These are phyloP conservation scores for Haberlea rhodopensis DNA, from an alignment of 257 asterid species.

Conservation along the genomic window DNA sequence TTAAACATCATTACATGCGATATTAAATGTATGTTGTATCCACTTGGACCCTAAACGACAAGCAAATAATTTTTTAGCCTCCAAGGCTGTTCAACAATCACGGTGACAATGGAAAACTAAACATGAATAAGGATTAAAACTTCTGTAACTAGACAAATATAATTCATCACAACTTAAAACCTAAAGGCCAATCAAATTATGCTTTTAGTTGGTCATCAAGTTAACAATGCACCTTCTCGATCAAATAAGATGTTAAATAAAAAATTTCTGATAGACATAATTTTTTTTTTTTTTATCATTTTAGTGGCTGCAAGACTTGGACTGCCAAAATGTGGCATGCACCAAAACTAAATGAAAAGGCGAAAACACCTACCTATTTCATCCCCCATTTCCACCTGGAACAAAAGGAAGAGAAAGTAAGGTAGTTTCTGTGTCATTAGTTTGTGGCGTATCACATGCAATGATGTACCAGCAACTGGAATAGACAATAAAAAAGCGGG, in stretches of 20 bases:
- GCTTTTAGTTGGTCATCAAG: neutral
- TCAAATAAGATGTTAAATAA: too few species aligned
- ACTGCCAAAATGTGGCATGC: neutral
- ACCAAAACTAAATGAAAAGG: neutral
- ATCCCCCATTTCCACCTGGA: conserved; percentile 5
- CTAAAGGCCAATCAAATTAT: too few species aligned
- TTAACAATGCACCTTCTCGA: too few species aligned
- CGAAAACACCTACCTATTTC: neutral
- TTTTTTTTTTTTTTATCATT: neutral
- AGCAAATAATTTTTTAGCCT: neutral
- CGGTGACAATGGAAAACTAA: too few species aligned
- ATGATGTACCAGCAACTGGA: neutral
- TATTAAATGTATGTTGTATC: neutral
- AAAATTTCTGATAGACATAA: neutral
- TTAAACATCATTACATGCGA: neutral
- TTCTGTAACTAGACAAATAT: too few species aligned
- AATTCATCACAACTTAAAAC: too few species aligned
- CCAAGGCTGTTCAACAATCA: neutral
- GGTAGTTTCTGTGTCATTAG: neutral
- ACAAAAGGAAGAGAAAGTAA: neutral
- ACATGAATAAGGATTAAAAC: too few species aligned
- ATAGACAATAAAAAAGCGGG: neutral
- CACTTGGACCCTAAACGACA: neutral
- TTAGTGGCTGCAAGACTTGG: neutral
- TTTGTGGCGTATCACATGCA: neutral